Percentiles rank a stretch among this genome's conserved stretches.
Conservation (phyloP, 1,284 basidiomycete genomes). For the Sparassis latifolia region DNA sequence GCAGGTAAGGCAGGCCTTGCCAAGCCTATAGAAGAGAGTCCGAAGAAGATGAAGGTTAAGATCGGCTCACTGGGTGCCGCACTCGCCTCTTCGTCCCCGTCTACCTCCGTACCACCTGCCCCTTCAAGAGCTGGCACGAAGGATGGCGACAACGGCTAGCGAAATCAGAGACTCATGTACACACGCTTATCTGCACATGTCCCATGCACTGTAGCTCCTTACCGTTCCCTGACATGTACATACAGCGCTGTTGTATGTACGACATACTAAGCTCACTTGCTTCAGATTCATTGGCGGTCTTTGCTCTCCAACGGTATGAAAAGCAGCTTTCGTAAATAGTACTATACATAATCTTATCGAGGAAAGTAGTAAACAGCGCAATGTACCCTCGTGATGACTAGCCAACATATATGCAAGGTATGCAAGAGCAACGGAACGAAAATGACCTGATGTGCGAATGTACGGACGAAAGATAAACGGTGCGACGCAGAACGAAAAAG, state of each 20-base stretch:
- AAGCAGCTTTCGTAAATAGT: conserved; percentile 15
- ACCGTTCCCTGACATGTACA: too few relatives aligned
- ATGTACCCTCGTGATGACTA: conserved; percentile 20
- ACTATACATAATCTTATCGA: too few relatives aligned
- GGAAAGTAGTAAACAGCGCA: too few relatives aligned
- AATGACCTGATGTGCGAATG: conserved; percentile 20
- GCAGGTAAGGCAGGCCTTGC: conserved; percentile 14
- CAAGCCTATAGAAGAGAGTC: conserved; percentile 56
- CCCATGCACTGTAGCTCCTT: background rate
- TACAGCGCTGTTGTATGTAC: too few relatives aligned
- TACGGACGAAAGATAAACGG: conserved; percentile 14
- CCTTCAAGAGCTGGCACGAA: conserved; percentile 63
- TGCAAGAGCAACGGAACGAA: conserved; percentile 18
- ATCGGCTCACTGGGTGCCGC: conserved; percentile 44
- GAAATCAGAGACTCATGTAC: conserved; percentile 9
- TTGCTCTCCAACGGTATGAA: conserved; percentile 5
- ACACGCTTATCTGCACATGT: conserved; percentile 14
- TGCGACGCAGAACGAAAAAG: conserved; percentile 12
- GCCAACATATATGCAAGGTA: conserved; percentile 24
- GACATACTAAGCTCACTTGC: too few relatives aligned
- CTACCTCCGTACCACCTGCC: conserved; percentile 30
- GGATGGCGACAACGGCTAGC: conserved; percentile 68
- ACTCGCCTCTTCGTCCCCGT: conserved; percentile 31
- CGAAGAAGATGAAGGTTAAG: conserved; percentile 75
- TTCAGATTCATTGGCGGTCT: too few relatives aligned